Evolutionary conservation across 2,329 filamentous ascomycete genomes (phyloP).

Genomic region (Aureobasidium pullulans): DNA sequence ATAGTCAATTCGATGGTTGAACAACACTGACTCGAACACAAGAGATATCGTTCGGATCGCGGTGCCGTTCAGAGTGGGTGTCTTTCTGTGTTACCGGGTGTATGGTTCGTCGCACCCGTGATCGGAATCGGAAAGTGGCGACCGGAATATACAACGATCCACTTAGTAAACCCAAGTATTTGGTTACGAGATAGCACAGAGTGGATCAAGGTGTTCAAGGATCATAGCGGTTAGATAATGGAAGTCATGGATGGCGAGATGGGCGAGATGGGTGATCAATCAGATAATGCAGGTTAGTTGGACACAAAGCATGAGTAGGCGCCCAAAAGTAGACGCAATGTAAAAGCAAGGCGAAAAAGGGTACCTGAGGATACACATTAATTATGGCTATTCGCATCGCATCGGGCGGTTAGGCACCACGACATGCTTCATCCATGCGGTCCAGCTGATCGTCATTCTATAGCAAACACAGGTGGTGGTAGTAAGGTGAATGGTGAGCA

Average conservation of each 20-base stretch:
- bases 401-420: background rate
- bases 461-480: background rate
- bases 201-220: no score
- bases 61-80: no score
- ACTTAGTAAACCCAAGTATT: no score
- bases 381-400: background rate
- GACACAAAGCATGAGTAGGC: background rate
- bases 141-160: no score
- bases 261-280: background rate
- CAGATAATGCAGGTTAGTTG: background rate
- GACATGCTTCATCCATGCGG: background rate
- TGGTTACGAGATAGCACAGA: no score
- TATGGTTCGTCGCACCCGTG: no score
- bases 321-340: background rate
- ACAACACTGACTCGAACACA: no score
- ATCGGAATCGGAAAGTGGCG: no score
- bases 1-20: no score
- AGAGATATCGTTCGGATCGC: no score
- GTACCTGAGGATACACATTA: background rate
- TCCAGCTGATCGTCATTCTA: background rate
- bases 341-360: background rate
- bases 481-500: background rate
- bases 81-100: no score
- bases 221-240: slow-evolving; percentile 17
- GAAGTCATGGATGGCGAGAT: background rate